A percentile compares a stretch with the other conserved stretches of the same genome.
phyloP scores from a whole-genome alignment of 371 early-diverging fungal species.

The Mortierella sp. region DNA sequence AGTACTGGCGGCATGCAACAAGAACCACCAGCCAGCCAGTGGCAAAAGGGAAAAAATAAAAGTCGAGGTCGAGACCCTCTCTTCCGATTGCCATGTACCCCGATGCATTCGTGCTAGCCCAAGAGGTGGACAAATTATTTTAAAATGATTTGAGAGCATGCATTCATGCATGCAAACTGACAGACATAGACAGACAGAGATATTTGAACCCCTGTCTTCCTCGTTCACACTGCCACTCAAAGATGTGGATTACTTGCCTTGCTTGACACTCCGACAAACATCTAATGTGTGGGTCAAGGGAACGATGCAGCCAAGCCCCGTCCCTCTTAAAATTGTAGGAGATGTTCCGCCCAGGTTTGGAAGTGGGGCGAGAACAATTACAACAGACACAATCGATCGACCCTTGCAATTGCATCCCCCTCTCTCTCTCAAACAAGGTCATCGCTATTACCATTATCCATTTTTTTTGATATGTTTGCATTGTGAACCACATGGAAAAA shows the following conservation, averaged over 20 bases:
- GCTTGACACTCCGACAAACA: background rate
- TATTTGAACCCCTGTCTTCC: background rate
- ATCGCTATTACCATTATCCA: too few relatives aligned
- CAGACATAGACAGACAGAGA: background rate
- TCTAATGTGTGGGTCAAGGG: background rate
- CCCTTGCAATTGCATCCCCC: slow-evolving; percentile 22
- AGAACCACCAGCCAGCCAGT: background rate
- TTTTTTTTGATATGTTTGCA: too few relatives aligned
- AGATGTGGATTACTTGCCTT: too few relatives aligned
- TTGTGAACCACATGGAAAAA: too few relatives aligned
- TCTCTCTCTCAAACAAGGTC: too few relatives aligned
- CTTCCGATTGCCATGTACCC: background rate
- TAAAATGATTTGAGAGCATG: slow-evolving; percentile 4
- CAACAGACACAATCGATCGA: too few relatives aligned
- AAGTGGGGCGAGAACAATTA: too few relatives aligned
- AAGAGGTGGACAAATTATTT: background rate
- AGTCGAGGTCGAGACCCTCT: background rate
- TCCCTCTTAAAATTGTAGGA: background rate
- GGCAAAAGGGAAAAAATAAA: background rate
- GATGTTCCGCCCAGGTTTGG: too few relatives aligned
- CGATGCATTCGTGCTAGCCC: background rate
- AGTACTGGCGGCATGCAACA: background rate
- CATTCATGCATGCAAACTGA: background rate
- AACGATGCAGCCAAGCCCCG: background rate
- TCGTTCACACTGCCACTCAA: background rate